Evolutionary conservation across 1,139 yeast genomes (phyloP).

Genomic region (Nakaseomyces sp.): DNA sequence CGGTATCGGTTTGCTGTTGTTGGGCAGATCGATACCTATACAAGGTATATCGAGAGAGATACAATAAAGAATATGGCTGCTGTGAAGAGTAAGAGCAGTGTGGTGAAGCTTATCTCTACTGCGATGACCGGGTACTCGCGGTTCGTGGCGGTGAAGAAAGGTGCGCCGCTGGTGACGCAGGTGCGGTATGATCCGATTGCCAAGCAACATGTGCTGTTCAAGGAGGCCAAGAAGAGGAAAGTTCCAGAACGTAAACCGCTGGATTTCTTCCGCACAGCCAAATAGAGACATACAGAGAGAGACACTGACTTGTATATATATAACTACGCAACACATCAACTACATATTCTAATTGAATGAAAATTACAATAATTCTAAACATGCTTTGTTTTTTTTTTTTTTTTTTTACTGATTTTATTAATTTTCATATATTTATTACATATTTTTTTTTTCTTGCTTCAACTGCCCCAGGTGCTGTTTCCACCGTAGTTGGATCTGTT

Average conservation of each 20-base stretch:
- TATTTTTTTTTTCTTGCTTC: too few species aligned
- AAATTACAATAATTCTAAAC: too few species aligned
- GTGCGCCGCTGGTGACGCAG: constrained; percentile 68
- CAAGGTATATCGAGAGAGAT: background rate
- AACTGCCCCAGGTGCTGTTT: constrained; percentile 18
- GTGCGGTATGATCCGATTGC: constrained; percentile 82
- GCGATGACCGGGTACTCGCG: constrained; percentile 84
- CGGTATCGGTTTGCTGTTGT: too few species aligned
- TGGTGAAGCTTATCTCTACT: constrained; percentile 63
- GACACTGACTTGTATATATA: too few species aligned
- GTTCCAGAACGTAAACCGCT: constrained; percentile 56
- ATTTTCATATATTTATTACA: background rate
- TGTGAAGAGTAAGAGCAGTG: constrained; percentile 45
- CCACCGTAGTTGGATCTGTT: constrained; percentile 29
- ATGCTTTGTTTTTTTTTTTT: too few species aligned
- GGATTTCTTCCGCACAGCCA: constrained; percentile 49
- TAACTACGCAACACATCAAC: too few species aligned
- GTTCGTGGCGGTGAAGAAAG: constrained; percentile 74
- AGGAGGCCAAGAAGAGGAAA: constrained; percentile 79
- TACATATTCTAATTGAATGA: too few species aligned
- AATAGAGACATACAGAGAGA: too few species aligned
- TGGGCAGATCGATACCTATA: too few species aligned
- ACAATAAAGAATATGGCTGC: constrained; percentile 24
- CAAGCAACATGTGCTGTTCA: constrained; percentile 75
- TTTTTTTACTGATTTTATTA: background rate